Base-by-base conservation (phyloP, 176 grass and related monocot genomes). In the Aegilops tauschii region DNA sequence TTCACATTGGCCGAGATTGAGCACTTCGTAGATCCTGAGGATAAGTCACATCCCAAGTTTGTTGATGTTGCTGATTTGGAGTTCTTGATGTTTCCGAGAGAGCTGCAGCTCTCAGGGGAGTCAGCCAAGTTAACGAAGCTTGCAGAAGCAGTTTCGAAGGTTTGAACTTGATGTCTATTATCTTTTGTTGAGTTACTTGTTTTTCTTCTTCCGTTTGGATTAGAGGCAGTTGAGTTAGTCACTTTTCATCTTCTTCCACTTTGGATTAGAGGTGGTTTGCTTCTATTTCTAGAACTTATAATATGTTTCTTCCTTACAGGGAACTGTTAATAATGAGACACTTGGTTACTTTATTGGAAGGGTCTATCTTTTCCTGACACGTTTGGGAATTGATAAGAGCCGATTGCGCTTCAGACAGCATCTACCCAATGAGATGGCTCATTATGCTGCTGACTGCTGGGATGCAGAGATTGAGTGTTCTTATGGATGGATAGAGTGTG, bases 261-360 rank as follows among this genome's bases (percentile, higher is more conserved):
- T 81, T 63, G 83, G 9, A 21, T 84, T 80, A 50, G 32, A 76
- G 14, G 35, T 61, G 77, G 13, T 87, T 76, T 36, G 1, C 50
- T 35, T 9, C 9, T 6, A 32, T 77, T 52, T 86, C 67, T 29
- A 63, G 67, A 86, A 20, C 36, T 59, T 13, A 21, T 0, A 1
- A 5, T 67, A 70, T 58, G 16, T 29, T 37, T 82, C 13, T 14
- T 83, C 42, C 56, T 67, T 69, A 25, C 84, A 97, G 94, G 88
- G 85, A 83, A 97, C 85, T 84, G 90, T 96, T 82, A 94, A 94
- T 59, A 97, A 97, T 27, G 92, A 92, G 79, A 97, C 94, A 65
- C 94, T 97, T 79, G 94, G 94, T 76, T 97, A 94, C 88, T 97
- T 94, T 83, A 94, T 94, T 37, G 94, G 94, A 37, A 91, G 94